Conservation (phyloP, 805 yeast genomes). For the Starmerella bacillaris region DNA sequence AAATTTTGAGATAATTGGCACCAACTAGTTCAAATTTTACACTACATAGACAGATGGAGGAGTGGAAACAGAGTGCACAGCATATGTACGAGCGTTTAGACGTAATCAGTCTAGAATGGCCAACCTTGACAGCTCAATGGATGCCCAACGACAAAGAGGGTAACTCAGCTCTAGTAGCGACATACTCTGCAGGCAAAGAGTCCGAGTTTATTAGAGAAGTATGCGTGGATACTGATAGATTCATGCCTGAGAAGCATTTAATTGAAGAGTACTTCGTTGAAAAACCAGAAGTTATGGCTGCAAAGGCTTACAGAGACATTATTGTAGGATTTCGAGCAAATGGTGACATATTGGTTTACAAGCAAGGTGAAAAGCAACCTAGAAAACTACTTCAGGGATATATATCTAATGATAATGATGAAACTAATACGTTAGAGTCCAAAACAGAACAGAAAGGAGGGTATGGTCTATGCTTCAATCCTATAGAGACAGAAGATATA, state of each 20-base stretch:
- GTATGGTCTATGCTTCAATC: conserved; percentile 55
- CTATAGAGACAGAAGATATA: conserved; percentile 11
- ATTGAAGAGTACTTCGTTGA: conserved; percentile 5
- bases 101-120: conserved; percentile 12
- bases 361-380: conserved; percentile 2
- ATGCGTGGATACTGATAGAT: conserved; percentile 9
- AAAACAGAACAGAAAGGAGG: no score
- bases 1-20: no score
- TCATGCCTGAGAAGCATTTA: conserved; percentile 4
- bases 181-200: conserved; percentile 11
- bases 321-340: conserved; percentile 11
- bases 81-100: conserved; percentile 14
- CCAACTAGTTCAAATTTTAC: no score
- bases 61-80: conserved; percentile 14
- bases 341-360: conserved; percentile 6
- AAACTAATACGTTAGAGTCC: no score
- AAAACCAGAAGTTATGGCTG: conserved; percentile 6
- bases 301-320: conserved; percentile 4
- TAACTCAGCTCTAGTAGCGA: conserved; percentile 11
- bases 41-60: no score
- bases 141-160: conserved; percentile 4
- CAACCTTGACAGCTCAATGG: conserved; percentile 12
- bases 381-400: not conserved
- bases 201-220: conserved; percentile 12
- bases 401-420: not conserved